Conservation (phyloP, 2,329 filamentous ascomycete species). For the Metarhizium album region DNA sequence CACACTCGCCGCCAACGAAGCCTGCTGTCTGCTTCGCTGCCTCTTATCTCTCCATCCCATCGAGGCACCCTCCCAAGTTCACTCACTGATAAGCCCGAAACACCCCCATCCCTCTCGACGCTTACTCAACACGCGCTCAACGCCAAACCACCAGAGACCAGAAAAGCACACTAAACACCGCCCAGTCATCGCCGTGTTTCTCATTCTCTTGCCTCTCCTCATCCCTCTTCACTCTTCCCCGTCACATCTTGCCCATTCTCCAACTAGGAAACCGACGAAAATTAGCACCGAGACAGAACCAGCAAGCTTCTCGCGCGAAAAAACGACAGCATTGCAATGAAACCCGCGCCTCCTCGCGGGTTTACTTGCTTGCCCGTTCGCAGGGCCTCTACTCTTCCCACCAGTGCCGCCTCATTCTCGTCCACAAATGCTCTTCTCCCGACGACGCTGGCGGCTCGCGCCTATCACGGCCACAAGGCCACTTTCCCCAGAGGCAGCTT, state of each 20-base stretch:
- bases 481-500: neutral
- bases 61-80: neutral
- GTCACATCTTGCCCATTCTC: neutral
- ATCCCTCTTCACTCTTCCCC: slow-evolving; percentile 1
- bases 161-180: neutral
- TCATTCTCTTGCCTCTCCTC: neutral
- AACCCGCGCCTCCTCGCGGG: slow-evolving; percentile 12
- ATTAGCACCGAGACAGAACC: neutral
- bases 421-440: slow-evolving; percentile 1
- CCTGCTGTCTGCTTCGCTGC: neutral
- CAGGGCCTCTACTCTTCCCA: slow-evolving; percentile 1
- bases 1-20: neutral
- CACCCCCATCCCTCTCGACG: neutral
- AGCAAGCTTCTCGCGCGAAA: neutral
- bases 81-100: neutral
- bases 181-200: neutral
- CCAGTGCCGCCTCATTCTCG: neutral
- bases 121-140: neutral
- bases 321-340: slow-evolving; percentile 12
- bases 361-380: slow-evolving; percentile 10
- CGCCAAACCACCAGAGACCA: neutral
- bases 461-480: slow-evolving; percentile 4
- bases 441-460: slow-evolving; percentile 4
- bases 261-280: neutral
- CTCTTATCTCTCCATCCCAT: neutral